Evolutionary conservation across 1,284 basidiomycete genomes (phyloP).

Genomic region (Phellinidium pouzarii): DNA sequence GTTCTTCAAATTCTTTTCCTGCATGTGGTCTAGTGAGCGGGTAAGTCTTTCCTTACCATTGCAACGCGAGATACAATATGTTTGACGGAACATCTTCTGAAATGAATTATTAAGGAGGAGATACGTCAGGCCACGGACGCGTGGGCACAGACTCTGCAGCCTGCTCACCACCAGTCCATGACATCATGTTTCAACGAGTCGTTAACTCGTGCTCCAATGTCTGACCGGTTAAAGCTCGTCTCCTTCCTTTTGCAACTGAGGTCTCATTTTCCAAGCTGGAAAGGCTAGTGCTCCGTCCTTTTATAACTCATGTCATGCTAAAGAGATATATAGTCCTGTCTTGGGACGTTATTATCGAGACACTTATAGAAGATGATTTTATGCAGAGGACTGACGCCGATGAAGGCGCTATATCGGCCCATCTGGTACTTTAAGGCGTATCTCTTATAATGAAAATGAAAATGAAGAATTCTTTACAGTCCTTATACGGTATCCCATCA

Average conservation of each 20-base stretch:
- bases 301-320: not conserved
- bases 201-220: constrained; percentile 45
- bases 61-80: constrained; percentile 1
- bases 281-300: constrained; percentile 33
- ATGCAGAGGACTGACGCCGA: constrained; percentile 32
- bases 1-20: constrained; percentile 53
- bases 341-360: constrained; percentile 54
- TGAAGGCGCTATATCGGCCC: constrained; percentile 37
- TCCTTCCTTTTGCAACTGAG: constrained; percentile 58
- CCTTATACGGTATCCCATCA: constrained; percentile 41
- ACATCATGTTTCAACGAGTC: constrained; percentile 59
- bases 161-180: constrained; percentile 57
- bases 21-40: constrained; percentile 56
- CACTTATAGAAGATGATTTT: constrained; percentile 49
- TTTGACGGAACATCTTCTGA: not conserved
- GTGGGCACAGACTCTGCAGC: constrained; percentile 51
- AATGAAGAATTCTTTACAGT: constrained; percentile 26
- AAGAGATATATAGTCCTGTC: constrained; percentile 41
- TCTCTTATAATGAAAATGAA: not conserved
- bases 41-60: constrained; percentile 29
- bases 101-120: constrained; percentile 46
- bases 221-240: constrained; percentile 49
- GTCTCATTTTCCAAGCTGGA: constrained; percentile 58
- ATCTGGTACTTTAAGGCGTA: constrained; percentile 32
- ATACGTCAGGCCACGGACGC: constrained; percentile 49